Base-by-base conservation (phyloP, 2,329 filamentous ascomycete genomes). In the Cercospora nicotianae region DNA sequence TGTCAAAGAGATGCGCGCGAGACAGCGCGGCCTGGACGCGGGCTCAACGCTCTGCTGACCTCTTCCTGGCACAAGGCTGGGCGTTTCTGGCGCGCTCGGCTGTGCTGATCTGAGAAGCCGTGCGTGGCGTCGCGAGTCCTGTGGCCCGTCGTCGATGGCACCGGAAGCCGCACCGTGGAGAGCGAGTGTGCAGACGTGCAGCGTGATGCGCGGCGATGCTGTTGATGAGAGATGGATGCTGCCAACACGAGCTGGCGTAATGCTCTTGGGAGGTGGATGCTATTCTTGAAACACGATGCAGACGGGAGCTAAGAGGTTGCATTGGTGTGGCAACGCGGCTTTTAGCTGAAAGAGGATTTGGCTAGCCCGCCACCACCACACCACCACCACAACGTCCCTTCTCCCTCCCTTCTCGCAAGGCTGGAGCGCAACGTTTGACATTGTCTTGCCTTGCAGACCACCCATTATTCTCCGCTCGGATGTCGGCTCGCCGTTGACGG, bases 181-280 rank as follows among this genome's bases (percentile, higher is more conserved):
- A 26, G 45, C 45, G 45, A 51, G 45, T 26, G 45, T 51, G 18
- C 16, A 42, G 36, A 42, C 48, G 48, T 28, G 48, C 48, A 28
- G 18, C 48, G 48, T 53, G 20, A 13, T 53, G 48, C 10, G 18
- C 20, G 48, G 48, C 16, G 30, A 18, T 58, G 53, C 20, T n/a
- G 53, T 18, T 30, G 42, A 48, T 48, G 42, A 48, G 53, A 31
- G 53, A 23, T 58, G 53, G 26, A 28, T 20, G 48, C 48, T 53
- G 48, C 48, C 53, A 58, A 58, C 53, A 58, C 53, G 53, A 58
- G 53, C 30, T 58, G 53, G 26, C 53, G 53, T 58, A 57, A 58
- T 58, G 53, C 26, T 58, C 53, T 30, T 30, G 53, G 53, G 13
- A 31, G 26, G 53, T 58, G 53, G 26, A 30, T 30, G 9, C 53